A percentile compares a stretch with the other conserved stretches of the same genome.
phyloP scores from a whole-genome alignment of 1,284 basidiomycete species.

The Takashimella koratensis region DNA sequence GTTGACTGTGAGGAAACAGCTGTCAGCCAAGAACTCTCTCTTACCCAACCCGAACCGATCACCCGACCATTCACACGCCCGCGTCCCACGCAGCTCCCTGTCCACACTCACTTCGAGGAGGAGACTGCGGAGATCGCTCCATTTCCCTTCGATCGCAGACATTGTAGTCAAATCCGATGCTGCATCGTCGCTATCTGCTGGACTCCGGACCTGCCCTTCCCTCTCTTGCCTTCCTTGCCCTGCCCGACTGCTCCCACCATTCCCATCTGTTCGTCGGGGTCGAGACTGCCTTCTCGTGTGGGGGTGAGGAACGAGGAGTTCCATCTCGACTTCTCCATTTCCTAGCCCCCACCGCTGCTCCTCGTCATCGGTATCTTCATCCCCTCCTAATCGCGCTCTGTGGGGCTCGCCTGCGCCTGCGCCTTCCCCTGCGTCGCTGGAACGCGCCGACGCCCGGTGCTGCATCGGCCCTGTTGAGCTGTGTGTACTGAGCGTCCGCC shows the following conservation, averaged over 20 bases:
- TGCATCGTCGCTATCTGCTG: background rate
- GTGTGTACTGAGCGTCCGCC: no score
- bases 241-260: background rate
- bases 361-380: no score
- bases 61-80: no score
- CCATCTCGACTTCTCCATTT: background rate
- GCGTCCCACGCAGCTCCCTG: background rate
- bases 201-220: background rate
- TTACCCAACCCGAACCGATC: no score
- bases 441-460: no score
- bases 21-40: background rate
- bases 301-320: background rate
- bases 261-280: background rate
- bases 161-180: constrained; percentile 6
- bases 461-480: no score
- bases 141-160: constrained; percentile 12
- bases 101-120: constrained; percentile 32
- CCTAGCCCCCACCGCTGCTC: background rate
- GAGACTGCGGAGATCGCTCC: constrained; percentile 30
- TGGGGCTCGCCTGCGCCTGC: background rate
- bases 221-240: background rate
- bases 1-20: constrained; percentile 38
- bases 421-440: background rate
- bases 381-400: no score
- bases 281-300: background rate